These are phyloP conservation scores for Tarenaya hassleriana DNA, from an alignment of 345 rosid species.

Conservation along the genomic window DNA sequence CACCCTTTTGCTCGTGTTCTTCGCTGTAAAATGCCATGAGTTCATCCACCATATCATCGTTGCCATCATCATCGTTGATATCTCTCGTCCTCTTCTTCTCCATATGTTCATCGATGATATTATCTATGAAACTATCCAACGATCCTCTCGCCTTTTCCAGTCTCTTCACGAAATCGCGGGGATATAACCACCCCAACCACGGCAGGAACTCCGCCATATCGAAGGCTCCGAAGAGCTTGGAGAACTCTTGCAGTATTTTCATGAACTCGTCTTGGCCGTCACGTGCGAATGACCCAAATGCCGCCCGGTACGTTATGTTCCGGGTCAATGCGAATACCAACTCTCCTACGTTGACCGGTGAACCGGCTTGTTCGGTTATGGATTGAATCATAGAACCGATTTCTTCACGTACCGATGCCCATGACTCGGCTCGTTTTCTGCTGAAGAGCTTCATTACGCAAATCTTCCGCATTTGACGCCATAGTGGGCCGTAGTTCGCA, in stretches of 20 bases:
- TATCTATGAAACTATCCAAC: constrained; percentile 60
- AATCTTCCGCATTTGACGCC: constrained; percentile 74
- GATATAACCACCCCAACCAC: constrained; percentile 55
- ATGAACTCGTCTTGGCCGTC: constrained; percentile 59
- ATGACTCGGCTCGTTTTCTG: constrained; percentile 59
- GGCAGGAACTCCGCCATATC: constrained; percentile 53
- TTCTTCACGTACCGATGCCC: constrained; percentile 65
- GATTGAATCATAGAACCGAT: constrained; percentile 33
- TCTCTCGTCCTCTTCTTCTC: constrained; percentile 24
- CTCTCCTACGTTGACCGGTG: constrained; percentile 49
- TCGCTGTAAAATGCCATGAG: constrained; percentile 59
- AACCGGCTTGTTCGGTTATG: constrained; percentile 29
- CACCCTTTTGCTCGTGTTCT: constrained; percentile 31
- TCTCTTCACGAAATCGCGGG: constrained; percentile 42
- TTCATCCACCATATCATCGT: constrained; percentile 78
- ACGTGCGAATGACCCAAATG: constrained; percentile 51
- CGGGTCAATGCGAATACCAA: constrained; percentile 53
- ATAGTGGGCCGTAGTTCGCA: constrained; percentile 71
- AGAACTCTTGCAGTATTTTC: constrained; percentile 71
- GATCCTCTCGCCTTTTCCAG: constrained; percentile 46
- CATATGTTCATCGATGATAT: constrained; percentile 60
- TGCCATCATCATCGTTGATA: constrained; percentile 5
- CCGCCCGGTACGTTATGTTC: constrained; percentile 66
- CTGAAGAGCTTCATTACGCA: constrained; percentile 69
- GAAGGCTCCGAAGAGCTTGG: constrained; percentile 82